phyloP scores from a whole-genome alignment of 331 rosid genomes.

The Phaseolus coccineus region DNA sequence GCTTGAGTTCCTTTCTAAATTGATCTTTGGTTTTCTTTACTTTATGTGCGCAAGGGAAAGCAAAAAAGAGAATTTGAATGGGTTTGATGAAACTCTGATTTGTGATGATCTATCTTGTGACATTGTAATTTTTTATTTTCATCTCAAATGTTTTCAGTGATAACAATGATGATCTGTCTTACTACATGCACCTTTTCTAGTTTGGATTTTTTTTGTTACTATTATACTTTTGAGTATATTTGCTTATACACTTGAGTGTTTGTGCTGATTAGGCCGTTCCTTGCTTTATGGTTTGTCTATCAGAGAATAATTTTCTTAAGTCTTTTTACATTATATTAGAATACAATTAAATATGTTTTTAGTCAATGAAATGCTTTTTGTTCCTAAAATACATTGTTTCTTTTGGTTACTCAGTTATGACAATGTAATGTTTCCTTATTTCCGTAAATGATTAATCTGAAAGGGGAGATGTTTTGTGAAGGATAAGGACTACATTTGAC shows the following conservation, averaged over 20 bases:
- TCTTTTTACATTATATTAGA: constrained; percentile 2
- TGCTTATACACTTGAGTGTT: constrained; percentile 18
- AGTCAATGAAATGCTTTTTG: background rate
- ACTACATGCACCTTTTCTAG: constrained; percentile 11
- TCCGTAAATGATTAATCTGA: background rate
- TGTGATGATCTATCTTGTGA: constrained; percentile 38
- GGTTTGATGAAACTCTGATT: constrained; percentile 11
- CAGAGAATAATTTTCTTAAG: background rate
- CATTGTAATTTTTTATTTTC: background rate
- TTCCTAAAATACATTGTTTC: background rate
- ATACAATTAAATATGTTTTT: background rate
- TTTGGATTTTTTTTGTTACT: background rate
- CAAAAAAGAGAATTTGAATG: background rate
- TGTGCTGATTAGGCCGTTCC: constrained; percentile 27
- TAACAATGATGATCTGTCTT: background rate
- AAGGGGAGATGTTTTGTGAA: background rate
- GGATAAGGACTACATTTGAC: background rate
- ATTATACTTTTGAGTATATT: background rate
- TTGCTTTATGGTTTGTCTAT: constrained; percentile 29
- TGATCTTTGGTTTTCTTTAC: constrained; percentile 35
- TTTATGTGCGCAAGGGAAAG: constrained; percentile 25
- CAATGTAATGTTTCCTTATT: background rate
- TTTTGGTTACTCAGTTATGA: background rate
- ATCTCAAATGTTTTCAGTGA: constrained; percentile 20
- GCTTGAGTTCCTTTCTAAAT: constrained; percentile 49